phyloP scores from a whole-genome alignment of 2,329 filamentous ascomycete genomes.

The Ascochyta fabae region DNA sequence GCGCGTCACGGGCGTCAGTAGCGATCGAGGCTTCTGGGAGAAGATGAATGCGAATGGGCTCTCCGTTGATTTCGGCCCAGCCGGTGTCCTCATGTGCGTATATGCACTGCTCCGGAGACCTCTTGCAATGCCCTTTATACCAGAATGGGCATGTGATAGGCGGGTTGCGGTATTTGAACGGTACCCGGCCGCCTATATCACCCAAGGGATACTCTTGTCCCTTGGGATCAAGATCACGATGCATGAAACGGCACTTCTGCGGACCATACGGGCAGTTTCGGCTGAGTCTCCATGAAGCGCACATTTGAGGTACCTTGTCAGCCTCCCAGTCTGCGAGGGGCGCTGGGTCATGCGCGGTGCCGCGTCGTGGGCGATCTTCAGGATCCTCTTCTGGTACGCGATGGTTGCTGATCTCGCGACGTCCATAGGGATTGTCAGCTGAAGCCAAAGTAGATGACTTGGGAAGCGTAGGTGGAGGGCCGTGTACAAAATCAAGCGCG shows the following conservation, averaged over 20 bases:
- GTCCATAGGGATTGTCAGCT: constrained; percentile 31
- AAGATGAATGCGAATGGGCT: neutral
- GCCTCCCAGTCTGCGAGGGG: constrained; percentile 30
- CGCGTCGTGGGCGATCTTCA: constrained; percentile 9
- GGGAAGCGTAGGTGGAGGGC: constrained; percentile 12
- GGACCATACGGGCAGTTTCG: constrained; percentile 26
- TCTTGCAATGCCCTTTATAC: constrained; percentile 27
- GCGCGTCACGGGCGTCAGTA: neutral
- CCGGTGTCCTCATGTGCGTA: constrained; percentile 45
- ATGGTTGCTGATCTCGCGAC: constrained; percentile 29
- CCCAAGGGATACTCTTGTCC: constrained; percentile 25
- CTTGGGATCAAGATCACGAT: constrained; percentile 29
- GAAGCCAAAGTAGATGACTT: neutral
- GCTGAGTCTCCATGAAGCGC: constrained; percentile 37
- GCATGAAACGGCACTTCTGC: constrained; percentile 36
- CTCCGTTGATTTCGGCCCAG: neutral
- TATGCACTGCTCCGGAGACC: constrained; percentile 28
- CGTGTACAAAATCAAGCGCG: constrained; percentile 35
- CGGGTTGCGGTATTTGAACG: constrained; percentile 34
- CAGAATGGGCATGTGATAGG: constrained; percentile 40
- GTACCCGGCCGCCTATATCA: constrained; percentile 25
- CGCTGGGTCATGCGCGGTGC: neutral
- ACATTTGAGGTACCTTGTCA: constrained; percentile 39
- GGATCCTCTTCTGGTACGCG: constrained; percentile 19
- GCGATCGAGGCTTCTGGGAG: neutral